Evolutionary conservation across 192 early-diverging fungal species (phyloP).

Genomic region (Coemansia sp.): DNA sequence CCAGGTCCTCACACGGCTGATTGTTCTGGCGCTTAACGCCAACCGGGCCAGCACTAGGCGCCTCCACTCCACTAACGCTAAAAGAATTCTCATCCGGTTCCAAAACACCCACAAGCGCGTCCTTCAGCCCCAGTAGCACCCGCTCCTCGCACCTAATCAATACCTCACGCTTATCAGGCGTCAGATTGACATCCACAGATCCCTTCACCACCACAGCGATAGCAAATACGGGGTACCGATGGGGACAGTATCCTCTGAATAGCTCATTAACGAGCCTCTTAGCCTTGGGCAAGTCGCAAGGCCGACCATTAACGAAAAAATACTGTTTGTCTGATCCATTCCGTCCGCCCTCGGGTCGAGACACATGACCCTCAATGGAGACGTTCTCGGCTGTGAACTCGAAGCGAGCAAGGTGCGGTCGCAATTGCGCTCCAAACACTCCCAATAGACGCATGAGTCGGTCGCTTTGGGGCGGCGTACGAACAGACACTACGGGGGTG

Average conservation of each 20-base stretch:
- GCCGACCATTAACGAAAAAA: slow-evolving; percentile 85
- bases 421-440: slow-evolving; percentile 70
- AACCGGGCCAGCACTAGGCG: not conserved
- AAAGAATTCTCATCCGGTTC: slow-evolving; percentile 24
- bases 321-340: slow-evolving; percentile 81
- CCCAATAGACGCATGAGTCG: slow-evolving; percentile 56
- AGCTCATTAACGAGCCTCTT: slow-evolving; percentile 78
- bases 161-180: slow-evolving; percentile 91
- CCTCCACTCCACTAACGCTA: slow-evolving; percentile 15
- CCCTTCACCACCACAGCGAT: slow-evolving; percentile 57
- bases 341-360: slow-evolving; percentile 67
- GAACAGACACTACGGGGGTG: not conserved
- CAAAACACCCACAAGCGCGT: slow-evolving; percentile 15
- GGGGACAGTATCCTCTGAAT: slow-evolving; percentile 64
- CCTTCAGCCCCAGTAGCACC: slow-evolving; percentile 14
- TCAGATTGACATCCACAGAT: slow-evolving; percentile 87
- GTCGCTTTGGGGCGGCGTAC: slow-evolving; percentile 17
- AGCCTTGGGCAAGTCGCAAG: slow-evolving; percentile 79
- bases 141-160: slow-evolving; percentile 73
- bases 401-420: slow-evolving; percentile 20
- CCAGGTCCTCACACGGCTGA: not conserved
- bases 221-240: slow-evolving; percentile 78
- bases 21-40: not conserved
- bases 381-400: slow-evolving; percentile 4
- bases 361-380: slow-evolving; percentile 53